phyloP scores from a whole-genome alignment of 2,329 filamentous ascomycete species.

The Phaeomoniella chlamydospora region DNA sequence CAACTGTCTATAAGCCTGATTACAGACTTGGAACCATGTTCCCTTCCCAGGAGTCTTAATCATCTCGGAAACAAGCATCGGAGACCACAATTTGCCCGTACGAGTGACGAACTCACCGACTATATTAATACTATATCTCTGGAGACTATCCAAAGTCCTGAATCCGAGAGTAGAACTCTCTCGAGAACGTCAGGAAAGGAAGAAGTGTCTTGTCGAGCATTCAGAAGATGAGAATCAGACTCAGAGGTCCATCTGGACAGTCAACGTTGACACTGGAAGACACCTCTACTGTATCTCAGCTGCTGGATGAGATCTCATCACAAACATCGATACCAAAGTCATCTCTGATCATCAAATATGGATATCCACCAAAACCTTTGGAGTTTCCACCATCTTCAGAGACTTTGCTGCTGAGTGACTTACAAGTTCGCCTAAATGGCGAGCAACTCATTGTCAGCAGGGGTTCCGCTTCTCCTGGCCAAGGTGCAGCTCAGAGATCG shows the following conservation, averaged over 20 bases:
- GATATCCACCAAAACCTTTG: constrained; percentile 64
- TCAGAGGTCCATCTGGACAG: constrained; percentile 60
- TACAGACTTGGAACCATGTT: too few relatives aligned
- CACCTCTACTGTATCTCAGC: constrained; percentile 36
- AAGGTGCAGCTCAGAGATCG: not conserved
- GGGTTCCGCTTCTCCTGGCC: constrained; percentile 22
- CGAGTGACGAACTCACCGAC: too few relatives aligned
- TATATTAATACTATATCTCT: too few relatives aligned
- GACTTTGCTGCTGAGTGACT: constrained; percentile 35
- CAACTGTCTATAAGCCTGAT: too few relatives aligned
- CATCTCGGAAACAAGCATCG: too few relatives aligned
- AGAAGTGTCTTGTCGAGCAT: too few relatives aligned
- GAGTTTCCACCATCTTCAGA: constrained; percentile 39
- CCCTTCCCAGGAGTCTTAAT: too few relatives aligned
- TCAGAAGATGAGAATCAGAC: constrained; percentile 62
- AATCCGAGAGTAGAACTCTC: too few relatives aligned
- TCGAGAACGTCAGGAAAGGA: too few relatives aligned
- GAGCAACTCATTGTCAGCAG: constrained; percentile 53
- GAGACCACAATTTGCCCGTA: too few relatives aligned
- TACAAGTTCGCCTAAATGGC: constrained; percentile 49
- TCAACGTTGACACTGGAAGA: constrained; percentile 56
- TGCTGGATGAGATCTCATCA: constrained; percentile 29
- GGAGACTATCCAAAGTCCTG: too few relatives aligned
- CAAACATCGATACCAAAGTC: constrained; percentile 44
- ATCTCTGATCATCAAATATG: constrained; percentile 66